Evolutionary conservation across 2,329 filamentous ascomycete genomes (phyloP), one percentile per base, ranked within the genome.

Genomic region (Pseudogymnoascus sp.): DNA sequence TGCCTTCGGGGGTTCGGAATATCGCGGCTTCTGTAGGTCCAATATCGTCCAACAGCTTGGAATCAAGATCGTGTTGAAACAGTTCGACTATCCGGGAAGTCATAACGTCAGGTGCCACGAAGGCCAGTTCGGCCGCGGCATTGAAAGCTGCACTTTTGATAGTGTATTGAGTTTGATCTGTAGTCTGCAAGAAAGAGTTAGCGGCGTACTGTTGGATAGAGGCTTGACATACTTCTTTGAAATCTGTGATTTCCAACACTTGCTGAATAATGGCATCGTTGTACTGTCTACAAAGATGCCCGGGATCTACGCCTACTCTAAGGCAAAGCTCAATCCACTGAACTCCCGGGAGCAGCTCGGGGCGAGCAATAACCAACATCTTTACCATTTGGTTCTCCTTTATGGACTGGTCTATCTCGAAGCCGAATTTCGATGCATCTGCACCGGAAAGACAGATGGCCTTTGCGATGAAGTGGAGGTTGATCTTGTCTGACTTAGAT

Each of bases 261-360:
- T 93, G 85, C 33, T 83, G 76, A 59, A 97, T 79, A 65, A 95
- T 83, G 8, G 81, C 75, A 50, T 85, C 79, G 29, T 88, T 78
- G 63, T 87, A 80, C 62, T 85, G 82, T 63, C 80, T 80, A 2
- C 88, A 90, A 63, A 99, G 81, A 21, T 83, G 79, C 16, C 93
- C 93, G 4, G 95, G 95, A 74, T 99, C 95, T 11, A 91, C 79
- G 11, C 87, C 88, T 67, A 89, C 87, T 65, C 86, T 86, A 63
- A 97, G 81, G 71, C 91, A 96, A 2, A 92, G 77, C 44, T 95
- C 88, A 70, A 99, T 97, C 96, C 96, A 99, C 65, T 84, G 90
- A 19, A 86, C 81, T 64, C 84, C 84, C 0, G 91, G 88, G 64
- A 97, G 83, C 37, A 99, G 77, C 65, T 93, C 87, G 19, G 86